Evolutionary conservation across 1,284 basidiomycete species (phyloP).

Genomic region (Xerocomus nothofagi): DNA sequence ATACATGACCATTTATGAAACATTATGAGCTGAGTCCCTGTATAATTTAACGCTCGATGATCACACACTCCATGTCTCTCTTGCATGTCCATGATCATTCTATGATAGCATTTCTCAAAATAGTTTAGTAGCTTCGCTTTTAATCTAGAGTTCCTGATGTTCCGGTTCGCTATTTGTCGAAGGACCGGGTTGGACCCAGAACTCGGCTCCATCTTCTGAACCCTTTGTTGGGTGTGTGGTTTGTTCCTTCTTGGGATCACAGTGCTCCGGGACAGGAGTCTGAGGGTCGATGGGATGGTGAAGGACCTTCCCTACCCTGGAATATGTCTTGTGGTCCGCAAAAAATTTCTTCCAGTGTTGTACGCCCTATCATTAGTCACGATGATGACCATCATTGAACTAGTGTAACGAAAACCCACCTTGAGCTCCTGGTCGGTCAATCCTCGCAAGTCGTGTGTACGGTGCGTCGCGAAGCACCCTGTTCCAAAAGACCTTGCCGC

Average conservation of each 20-base stretch:
- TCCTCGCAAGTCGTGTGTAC: constrained; percentile 88
- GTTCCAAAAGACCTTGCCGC: constrained; percentile 90
- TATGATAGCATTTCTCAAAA: constrained; percentile 21
- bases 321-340: constrained; percentile 73
- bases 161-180: constrained; percentile 16
- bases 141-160: constrained; percentile 42
- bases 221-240: constrained; percentile 17
- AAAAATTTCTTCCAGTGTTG: constrained; percentile 91
- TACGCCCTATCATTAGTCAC: constrained; percentile 53
- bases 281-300: constrained; percentile 78
- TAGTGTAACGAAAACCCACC: constrained; percentile 40
- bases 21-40: constrained; percentile 10
- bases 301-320: constrained; percentile 71
- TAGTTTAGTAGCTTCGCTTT: constrained; percentile 10
- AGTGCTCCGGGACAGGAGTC: constrained; percentile 78
- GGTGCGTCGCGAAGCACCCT: constrained; percentile 87
- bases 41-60: constrained; percentile 6
- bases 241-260: constrained; percentile 59
- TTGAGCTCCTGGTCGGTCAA: constrained; percentile 68
- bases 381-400: not conserved
- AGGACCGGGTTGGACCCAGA: constrained; percentile 11
- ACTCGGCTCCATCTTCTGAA: constrained; percentile 7
- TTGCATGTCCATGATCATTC: constrained; percentile 23
- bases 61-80: constrained; percentile 26
- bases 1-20: constrained; percentile 35